Base-by-base conservation (phyloP, 805 yeast species). In the Kockiozyma suomiensis region DNA sequence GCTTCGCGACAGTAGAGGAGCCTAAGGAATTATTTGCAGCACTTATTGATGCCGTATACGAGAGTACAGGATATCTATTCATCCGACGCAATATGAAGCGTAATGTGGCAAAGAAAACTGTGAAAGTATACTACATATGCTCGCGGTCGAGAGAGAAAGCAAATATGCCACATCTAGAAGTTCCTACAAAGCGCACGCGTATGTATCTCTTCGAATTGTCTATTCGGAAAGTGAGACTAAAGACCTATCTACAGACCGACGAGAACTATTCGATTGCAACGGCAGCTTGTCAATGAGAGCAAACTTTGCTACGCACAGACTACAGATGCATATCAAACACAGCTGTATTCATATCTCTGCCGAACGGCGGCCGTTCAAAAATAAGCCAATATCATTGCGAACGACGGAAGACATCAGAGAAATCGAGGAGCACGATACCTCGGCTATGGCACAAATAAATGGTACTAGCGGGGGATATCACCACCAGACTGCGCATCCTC, bases 61-160 rank as follows among this genome's bases (percentile, higher is more conserved):
- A 56, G 6, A 23, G 45, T 33, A 56, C 60, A 12, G 60, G 60
- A 12, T 56, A 56, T 23, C 21, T 50, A 15, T 56, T 56, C 23
- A 50, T 45, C 8, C 40, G 60, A 17, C 49, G 60, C 12, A 50
- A 56, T 30, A 56, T 23, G 51, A 50, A 51, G 42, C 30, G 49
- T 5, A 56, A 50, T 43, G 40, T 17, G 21, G 41, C 33, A 4
- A 23, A 37, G n/a, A 25, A 17, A 48, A 45, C 60, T n/a, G 45
- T 56, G 4, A 56, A 50, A 21, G 60, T 56, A 10, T 56, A 51
- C 26, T 56, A 56, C 19, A 51, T 56, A 6, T 56, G 60, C 43
- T 56, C 60, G n/a, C 37, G 60, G 26, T 50, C 51, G 7, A 33
- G 45, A 17, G 60, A 51, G 50, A 57, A 46, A 28, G 54, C 59